These are phyloP conservation scores for Aspergillus campestris DNA, from an alignment of 495 filamentous ascomycete species.

Conservation along the genomic window DNA sequence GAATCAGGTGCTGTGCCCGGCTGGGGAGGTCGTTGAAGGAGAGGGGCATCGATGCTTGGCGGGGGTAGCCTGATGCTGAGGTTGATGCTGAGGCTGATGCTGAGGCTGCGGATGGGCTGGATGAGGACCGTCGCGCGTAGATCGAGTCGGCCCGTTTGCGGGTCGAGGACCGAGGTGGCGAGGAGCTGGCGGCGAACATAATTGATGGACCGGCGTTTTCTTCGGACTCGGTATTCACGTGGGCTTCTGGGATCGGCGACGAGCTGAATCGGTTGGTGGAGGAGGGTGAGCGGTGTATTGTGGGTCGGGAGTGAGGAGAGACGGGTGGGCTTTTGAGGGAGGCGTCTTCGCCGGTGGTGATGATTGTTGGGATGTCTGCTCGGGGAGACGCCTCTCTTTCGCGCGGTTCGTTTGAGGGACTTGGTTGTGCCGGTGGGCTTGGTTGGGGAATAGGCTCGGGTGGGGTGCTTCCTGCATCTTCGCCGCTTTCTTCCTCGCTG, in stretches of 20 bases:
- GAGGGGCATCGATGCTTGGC: slow-evolving; percentile 52
- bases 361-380: slow-evolving; percentile 31
- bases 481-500: slow-evolving; percentile 13
- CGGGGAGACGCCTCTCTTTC: background rate
- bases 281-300: slow-evolving; percentile 26
- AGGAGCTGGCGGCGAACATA: slow-evolving; percentile 58
- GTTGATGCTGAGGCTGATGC: slow-evolving; percentile 7
- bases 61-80: slow-evolving; percentile 40
- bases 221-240: slow-evolving; percentile 53
- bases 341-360: slow-evolving; percentile 42
- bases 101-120: slow-evolving; percentile 12
- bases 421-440: background rate
- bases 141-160: slow-evolving; percentile 37
- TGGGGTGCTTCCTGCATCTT: slow-evolving; percentile 8
- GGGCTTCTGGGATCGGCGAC: slow-evolving; percentile 65
- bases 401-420: slow-evolving; percentile 8
- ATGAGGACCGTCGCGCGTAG: slow-evolving; percentile 37
- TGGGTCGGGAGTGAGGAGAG: slow-evolving; percentile 12
- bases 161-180: slow-evolving; percentile 24
- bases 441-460: slow-evolving; percentile 3
- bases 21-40: slow-evolving; percentile 80
- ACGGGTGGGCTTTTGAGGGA: slow-evolving; percentile 24
- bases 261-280: slow-evolving; percentile 57
- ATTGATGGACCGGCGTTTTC: slow-evolving; percentile 64
- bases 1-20: slow-evolving; percentile 72